phyloP scores from a whole-genome alignment of 2,329 filamentous ascomycete genomes.

The Penicillium sp. region DNA sequence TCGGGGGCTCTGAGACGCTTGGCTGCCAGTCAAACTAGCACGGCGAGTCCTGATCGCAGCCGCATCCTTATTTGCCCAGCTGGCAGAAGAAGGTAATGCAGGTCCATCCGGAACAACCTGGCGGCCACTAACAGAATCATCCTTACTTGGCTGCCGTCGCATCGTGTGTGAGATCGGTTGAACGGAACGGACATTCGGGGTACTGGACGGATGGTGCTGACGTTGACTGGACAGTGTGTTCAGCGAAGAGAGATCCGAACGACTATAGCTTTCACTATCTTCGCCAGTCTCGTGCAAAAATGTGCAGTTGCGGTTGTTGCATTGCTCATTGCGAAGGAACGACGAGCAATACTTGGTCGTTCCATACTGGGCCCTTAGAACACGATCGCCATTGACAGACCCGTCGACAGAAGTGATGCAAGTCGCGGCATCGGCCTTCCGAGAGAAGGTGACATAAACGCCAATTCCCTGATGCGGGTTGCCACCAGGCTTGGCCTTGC shows the following conservation, averaged over 20 bases:
- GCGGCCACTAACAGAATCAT: slow-evolving; percentile 62
- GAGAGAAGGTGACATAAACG: slow-evolving; percentile 97
- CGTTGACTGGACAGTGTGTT: slow-evolving; percentile 82
- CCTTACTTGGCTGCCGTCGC: slow-evolving; percentile 68
- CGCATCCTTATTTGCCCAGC: slow-evolving; percentile 77
- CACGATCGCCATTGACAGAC: slow-evolving; percentile 82
- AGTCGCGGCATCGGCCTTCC: slow-evolving; percentile 80
- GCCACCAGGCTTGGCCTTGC: slow-evolving; percentile 78
- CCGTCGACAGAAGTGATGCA: slow-evolving; percentile 93
- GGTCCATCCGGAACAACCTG: slow-evolving; percentile 71
- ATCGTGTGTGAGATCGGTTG: slow-evolving; percentile 59
- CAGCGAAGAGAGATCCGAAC: slow-evolving; percentile 90
- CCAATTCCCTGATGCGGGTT: slow-evolving; percentile 78
- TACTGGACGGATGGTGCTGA: slow-evolving; percentile 55
- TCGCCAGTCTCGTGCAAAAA: slow-evolving; percentile 98
- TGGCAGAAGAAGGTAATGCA: slow-evolving; percentile 88
- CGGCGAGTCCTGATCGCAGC: slow-evolving; percentile 62
- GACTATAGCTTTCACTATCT: slow-evolving; percentile 92
- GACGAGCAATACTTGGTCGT: slow-evolving; percentile 99
- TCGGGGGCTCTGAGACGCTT: slow-evolving; percentile 77
- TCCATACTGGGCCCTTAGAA: slow-evolving; percentile 72
- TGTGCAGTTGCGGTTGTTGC: slow-evolving; percentile 95
- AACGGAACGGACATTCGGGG: slow-evolving; percentile 50
- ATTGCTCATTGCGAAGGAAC: slow-evolving; percentile 89
- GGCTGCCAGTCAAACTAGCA: slow-evolving; percentile 75